phyloP scores from a whole-genome alignment of 805 yeast genomes.

The Kazachstania kunashirensis region DNA sequence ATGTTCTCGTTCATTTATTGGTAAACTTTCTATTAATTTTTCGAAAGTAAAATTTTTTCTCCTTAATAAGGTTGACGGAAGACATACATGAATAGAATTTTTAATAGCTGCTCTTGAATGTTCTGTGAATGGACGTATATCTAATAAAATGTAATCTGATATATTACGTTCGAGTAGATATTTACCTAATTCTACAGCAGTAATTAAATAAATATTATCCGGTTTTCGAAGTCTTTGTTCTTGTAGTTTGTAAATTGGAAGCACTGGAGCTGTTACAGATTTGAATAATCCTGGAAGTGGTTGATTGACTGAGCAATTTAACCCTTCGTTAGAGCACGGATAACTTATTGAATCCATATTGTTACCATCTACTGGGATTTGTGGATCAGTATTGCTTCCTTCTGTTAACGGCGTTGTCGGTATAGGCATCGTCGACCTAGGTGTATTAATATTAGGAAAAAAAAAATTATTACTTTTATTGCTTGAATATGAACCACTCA shows the following conservation, averaged over 20 bases:
- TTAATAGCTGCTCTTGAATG: conserved; percentile 48
- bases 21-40: conserved; percentile 52
- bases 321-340: not conserved
- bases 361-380: too few species aligned
- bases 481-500: too few species aligned
- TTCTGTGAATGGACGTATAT: conserved; percentile 74
- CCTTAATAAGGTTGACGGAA: conserved; percentile 82
- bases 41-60: conserved; percentile 61
- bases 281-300: conserved; percentile 1
- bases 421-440: not conserved
- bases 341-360: not conserved
- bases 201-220: conserved; percentile 11
- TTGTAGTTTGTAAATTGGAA: conserved; percentile 16
- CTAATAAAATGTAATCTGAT: conserved; percentile 29
- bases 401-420: not conserved
- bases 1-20: conserved; percentile 35
- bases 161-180: conserved; percentile 3
- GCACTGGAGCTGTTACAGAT: conserved; percentile 4
- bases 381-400: too few species aligned
- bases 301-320: not conserved
- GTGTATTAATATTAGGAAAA: not conserved
- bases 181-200: conserved; percentile 16
- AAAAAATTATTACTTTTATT: too few species aligned
- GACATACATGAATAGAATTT: conserved; percentile 63
- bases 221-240: conserved; percentile 20